Evolutionary conservation across 768 basidiomycete genomes (phyloP).

Genomic region (Porphyrellus cyaneotinctus): DNA sequence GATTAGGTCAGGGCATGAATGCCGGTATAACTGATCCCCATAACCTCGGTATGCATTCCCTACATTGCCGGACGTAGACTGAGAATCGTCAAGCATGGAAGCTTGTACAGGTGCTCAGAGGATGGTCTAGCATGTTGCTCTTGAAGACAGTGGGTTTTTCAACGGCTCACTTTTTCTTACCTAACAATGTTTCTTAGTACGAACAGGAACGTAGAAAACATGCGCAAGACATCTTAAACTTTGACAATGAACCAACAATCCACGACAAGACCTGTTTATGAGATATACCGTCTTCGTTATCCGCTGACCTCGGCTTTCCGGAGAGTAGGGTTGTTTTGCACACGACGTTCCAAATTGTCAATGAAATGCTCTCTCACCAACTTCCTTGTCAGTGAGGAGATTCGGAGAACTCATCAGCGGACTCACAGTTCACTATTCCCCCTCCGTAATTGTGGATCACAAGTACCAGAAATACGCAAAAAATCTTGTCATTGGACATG

Average conservation of each 20-base stretch:
- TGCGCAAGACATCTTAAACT: conserved; percentile 40
- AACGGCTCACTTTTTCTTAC: background rate
- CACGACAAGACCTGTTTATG: too few relatives aligned
- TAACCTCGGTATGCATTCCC: conserved; percentile 47
- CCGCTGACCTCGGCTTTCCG: too few relatives aligned
- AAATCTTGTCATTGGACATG: conserved; percentile 35
- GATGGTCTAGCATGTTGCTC: conserved; percentile 36
- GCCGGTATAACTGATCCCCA: conserved; percentile 74
- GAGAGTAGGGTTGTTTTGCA: conserved; percentile 2
- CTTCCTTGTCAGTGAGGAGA: conserved; percentile 26
- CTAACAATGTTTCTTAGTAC: conserved; percentile 40
- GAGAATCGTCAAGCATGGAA: conserved; percentile 45
- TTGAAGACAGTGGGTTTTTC: conserved; percentile 36
- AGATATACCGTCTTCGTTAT: too few relatives aligned
- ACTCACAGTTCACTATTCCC: conserved; percentile 34
- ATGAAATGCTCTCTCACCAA: background rate
- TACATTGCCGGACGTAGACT: conserved; percentile 40
- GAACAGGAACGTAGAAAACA: conserved; percentile 54
- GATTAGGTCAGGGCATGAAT: conserved; percentile 51
- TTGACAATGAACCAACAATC: conserved; percentile 64
- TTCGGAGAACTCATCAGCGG: conserved; percentile 36
- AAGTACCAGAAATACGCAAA: conserved; percentile 30
- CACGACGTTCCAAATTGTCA: background rate
- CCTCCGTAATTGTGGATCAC: conserved; percentile 20
- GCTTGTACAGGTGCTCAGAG: conserved; percentile 13